Evolutionary conservation across 2,329 filamentous ascomycete genomes (phyloP).

Genomic region (Chrysoporthe cubensis): DNA sequence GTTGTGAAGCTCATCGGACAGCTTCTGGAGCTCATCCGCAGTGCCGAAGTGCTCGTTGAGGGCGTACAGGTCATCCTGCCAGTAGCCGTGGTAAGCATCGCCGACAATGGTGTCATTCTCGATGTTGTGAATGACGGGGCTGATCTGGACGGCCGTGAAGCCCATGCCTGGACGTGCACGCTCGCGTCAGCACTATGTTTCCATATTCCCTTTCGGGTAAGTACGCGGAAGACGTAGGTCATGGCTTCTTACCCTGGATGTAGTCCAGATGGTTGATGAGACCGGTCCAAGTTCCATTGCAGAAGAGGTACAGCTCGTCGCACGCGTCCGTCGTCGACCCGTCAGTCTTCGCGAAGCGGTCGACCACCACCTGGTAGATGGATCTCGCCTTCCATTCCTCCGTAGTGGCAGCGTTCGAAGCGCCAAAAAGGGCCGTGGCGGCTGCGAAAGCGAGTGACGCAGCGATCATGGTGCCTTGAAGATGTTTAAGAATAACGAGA

Average conservation of each 20-base stretch:
- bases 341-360: constrained; percentile 55
- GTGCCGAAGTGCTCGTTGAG: constrained; percentile 65
- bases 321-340: constrained; percentile 50
- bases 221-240: not conserved
- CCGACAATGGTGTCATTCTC: constrained; percentile 39
- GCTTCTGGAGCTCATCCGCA: constrained; percentile 58
- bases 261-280: constrained; percentile 64
- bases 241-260: constrained; percentile 50
- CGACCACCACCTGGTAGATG: constrained; percentile 63
- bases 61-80: constrained; percentile 52
- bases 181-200: constrained; percentile 6
- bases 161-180: constrained; percentile 48
- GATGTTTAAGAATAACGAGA: constrained; percentile 2
- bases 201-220: not conserved
- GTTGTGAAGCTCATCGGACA: constrained; percentile 49
- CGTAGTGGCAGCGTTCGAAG: constrained; percentile 49
- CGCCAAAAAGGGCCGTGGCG: constrained; percentile 33
- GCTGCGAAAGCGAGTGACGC: constrained; percentile 31
- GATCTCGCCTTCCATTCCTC: constrained; percentile 55
- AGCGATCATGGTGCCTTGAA: constrained; percentile 23
- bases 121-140: constrained; percentile 54
- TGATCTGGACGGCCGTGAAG: constrained; percentile 63
- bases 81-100: constrained; percentile 58
- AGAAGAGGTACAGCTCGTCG: constrained; percentile 51
- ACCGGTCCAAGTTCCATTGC: constrained; percentile 64